Percentiles rank a stretch among this genome's conserved stretches.
phyloP scores from a whole-genome alignment of 495 filamentous ascomycete species.

The Viridothelium virens region DNA sequence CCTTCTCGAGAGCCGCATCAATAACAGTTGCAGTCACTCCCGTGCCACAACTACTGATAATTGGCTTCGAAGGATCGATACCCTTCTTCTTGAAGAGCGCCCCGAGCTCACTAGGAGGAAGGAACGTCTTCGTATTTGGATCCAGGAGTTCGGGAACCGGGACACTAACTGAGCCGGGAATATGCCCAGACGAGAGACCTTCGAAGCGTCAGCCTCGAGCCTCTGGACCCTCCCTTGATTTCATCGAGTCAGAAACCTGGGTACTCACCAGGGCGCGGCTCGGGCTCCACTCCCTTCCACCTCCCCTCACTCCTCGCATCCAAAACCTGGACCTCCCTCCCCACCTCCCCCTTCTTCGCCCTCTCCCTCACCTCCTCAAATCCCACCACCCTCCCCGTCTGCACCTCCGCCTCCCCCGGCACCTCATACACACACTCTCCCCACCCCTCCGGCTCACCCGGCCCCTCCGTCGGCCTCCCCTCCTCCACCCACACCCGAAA shows the following conservation, averaged over 20 bases:
- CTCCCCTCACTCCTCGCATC: slow-evolving; percentile 77
- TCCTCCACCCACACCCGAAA: slow-evolving; percentile 83
- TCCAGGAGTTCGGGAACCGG: slow-evolving; percentile 75
- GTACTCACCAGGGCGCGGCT: slow-evolving; percentile 60
- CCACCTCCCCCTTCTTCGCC: slow-evolving; percentile 68
- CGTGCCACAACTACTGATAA: slow-evolving; percentile 86
- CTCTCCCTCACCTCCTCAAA: slow-evolving; percentile 77
- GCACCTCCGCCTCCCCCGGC: slow-evolving; percentile 38
- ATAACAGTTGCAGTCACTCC: slow-evolving; percentile 92
- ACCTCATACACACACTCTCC: slow-evolving; percentile 49
- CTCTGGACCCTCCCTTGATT: too few relatives aligned
- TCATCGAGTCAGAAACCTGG: too few relatives aligned
- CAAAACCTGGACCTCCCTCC: slow-evolving; percentile 74
- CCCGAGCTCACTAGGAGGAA: slow-evolving; percentile 61
- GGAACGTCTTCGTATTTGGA: slow-evolving; percentile 69
- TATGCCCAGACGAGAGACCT: slow-evolving; percentile 79
- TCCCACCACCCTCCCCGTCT: slow-evolving; percentile 50
- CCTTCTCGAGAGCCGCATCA: slow-evolving; percentile 75
- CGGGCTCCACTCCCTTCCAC: slow-evolving; percentile 75
- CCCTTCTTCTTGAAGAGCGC: slow-evolving; percentile 70
- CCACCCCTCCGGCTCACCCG: slow-evolving; percentile 48
- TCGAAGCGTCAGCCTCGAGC: not conserved
- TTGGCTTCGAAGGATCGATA: slow-evolving; percentile 70
- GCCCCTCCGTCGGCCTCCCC: slow-evolving; percentile 70
- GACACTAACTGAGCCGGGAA: slow-evolving; percentile 78